Evolutionary conservation across 1,284 basidiomycete genomes (phyloP).

Genomic region (Phlebopus sp.): DNA sequence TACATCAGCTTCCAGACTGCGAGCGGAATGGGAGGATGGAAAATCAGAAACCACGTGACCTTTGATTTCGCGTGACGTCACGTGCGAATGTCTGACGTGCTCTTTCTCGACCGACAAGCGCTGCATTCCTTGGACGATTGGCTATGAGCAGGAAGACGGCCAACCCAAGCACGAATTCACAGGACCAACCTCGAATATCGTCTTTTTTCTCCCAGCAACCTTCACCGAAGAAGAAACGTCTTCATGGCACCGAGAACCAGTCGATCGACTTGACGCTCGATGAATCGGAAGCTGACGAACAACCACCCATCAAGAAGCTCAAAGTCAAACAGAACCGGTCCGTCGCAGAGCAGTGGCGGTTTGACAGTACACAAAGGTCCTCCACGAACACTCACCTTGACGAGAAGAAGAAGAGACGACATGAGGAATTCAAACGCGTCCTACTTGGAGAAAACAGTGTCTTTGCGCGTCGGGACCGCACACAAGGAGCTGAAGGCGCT

Average conservation of each 20-base stretch:
- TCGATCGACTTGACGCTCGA: slow-evolving; percentile 57
- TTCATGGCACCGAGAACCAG: slow-evolving; percentile 21
- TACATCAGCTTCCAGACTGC: slow-evolving; percentile 15
- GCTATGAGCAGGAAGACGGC: slow-evolving; percentile 24
- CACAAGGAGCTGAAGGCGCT: slow-evolving; percentile 2
- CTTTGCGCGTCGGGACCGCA: slow-evolving; percentile 18
- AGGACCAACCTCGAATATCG: slow-evolving; percentile 49
- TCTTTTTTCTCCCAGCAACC: slow-evolving; percentile 48
- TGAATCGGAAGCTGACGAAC: slow-evolving; percentile 33
- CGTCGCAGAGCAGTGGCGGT: slow-evolving; percentile 37
- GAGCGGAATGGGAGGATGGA: slow-evolving; percentile 1
- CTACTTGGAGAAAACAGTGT: slow-evolving; percentile 48
- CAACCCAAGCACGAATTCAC: not conserved
- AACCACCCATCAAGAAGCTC: slow-evolving; percentile 39
- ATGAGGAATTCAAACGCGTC: slow-evolving; percentile 54
- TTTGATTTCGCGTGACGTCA: slow-evolving; percentile 21
- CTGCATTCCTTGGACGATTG: not conserved
- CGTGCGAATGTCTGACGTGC: slow-evolving; percentile 7
- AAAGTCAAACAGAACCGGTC: slow-evolving; percentile 16
- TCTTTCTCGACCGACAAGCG: no score
- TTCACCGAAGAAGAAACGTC: slow-evolving; percentile 28
- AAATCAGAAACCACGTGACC: slow-evolving; percentile 25
- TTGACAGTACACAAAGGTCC: slow-evolving; percentile 27
- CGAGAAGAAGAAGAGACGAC: slow-evolving; percentile 30
- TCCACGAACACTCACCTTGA: slow-evolving; percentile 11